Conservation (phyloP, 164 flowering plant genomes). For the Macadamia tetraphylla region DNA sequence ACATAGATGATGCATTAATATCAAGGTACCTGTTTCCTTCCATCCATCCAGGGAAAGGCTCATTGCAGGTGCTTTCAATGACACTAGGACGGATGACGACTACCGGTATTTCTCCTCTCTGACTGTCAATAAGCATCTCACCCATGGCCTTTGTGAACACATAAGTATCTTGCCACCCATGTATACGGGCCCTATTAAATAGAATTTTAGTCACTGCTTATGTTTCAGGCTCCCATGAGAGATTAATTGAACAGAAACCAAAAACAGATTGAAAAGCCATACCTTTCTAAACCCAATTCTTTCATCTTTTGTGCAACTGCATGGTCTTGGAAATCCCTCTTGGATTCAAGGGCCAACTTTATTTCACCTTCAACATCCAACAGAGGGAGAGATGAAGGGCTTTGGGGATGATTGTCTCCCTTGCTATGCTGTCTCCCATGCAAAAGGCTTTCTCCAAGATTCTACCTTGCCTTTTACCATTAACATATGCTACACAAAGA, state of each 20-base stretch:
- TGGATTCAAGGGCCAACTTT: not conserved
- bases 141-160: not conserved
- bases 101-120: not conserved
- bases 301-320: not conserved
- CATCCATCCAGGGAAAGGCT: conserved; percentile 1
- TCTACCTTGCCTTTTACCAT: conserved; percentile 88
- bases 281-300: conserved; percentile 11
- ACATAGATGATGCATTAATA: not conserved
- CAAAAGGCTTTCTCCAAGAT: conserved; percentile 77
- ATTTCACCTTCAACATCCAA: conserved; percentile 5
- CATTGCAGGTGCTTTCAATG: not conserved
- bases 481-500: conserved; percentile 64
- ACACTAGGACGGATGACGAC: not conserved
- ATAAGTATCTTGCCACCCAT: not conserved
- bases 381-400: conserved; percentile 10
- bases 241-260: too few relatives aligned
- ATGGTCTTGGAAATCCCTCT: not conserved
- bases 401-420: conserved; percentile 34
- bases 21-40: conserved; percentile 29
- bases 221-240: too few relatives aligned
- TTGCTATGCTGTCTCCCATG: conserved; percentile 63
- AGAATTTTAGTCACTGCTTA: not conserved
- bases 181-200: not conserved
- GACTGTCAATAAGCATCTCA: not conserved
- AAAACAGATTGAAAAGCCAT: not conserved